Evolutionary conservation across 306 rosid species (phyloP).

Genomic region (Parietaria judaica): DNA sequence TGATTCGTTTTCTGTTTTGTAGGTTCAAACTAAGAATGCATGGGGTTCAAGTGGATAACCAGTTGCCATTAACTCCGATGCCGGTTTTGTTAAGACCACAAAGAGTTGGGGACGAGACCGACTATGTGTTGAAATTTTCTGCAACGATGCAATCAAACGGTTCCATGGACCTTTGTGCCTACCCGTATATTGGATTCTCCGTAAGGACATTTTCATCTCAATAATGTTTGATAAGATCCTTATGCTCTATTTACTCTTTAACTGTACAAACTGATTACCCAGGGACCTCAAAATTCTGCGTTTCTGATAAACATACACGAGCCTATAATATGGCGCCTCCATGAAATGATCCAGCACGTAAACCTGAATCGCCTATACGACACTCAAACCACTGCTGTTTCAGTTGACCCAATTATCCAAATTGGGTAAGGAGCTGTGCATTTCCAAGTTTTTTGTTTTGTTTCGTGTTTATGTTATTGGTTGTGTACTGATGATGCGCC

Average conservation of each 20-base stretch:
- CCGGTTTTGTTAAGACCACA: slow-evolving; percentile 98
- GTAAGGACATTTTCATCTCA: slow-evolving; percentile 40
- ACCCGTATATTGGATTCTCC: slow-evolving; percentile 84
- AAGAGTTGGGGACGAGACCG: slow-evolving; percentile 58
- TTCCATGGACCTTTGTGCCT: slow-evolving; percentile 75
- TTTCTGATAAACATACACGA: slow-evolving; percentile 82
- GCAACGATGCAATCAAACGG: slow-evolving; percentile 85
- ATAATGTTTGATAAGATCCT: slow-evolving; percentile 11
- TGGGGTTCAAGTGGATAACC: slow-evolving; percentile 88
- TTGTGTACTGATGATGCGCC: slow-evolving; percentile 17
- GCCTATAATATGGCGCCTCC: slow-evolving; percentile 96
- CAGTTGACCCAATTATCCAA: slow-evolving; percentile 83
- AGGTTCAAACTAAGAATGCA: slow-evolving; percentile 86
- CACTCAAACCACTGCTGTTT: slow-evolving; percentile 79
- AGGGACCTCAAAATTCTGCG: slow-evolving; percentile 86
- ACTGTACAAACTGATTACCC: slow-evolving; percentile 24
- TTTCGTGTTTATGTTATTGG: slow-evolving; percentile 1
- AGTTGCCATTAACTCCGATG: slow-evolving; percentile 87
- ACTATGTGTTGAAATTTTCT: slow-evolving; percentile 80
- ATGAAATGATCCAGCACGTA: slow-evolving; percentile 88
- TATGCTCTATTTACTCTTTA: slow-evolving; percentile 6
- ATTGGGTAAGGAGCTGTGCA: slow-evolving; percentile 48
- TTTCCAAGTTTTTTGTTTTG: slow-evolving; percentile 13
- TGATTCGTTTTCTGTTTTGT: slow-evolving; percentile 20
- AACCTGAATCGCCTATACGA: slow-evolving; percentile 67